Conservation (phyloP, 192 early-diverging fungal genomes). For the Gaertneriomyces sp. region DNA sequence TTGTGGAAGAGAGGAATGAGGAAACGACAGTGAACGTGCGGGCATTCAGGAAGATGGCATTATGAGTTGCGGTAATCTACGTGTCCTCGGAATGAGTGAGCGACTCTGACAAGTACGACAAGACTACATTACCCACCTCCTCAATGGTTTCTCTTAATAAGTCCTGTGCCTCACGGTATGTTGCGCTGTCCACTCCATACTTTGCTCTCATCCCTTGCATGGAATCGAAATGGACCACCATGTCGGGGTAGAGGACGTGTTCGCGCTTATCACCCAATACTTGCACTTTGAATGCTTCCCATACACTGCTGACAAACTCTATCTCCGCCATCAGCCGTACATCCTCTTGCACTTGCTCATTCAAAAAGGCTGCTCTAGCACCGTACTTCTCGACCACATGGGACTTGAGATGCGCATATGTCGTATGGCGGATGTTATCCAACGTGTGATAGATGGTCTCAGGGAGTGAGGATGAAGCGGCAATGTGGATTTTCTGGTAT, state of each 20-base stretch:
- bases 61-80: too few species aligned
- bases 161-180: too few species aligned
- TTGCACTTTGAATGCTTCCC: slow-evolving; percentile 17
- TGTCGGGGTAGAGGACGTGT: neutral
- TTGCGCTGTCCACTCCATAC: too few species aligned
- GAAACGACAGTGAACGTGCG: too few species aligned
- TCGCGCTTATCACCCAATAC: neutral
- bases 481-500: too few species aligned
- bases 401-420: slow-evolving; percentile 5
- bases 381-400: slow-evolving; percentile 21
- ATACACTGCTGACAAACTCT: slow-evolving; percentile 17
- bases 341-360: neutral
- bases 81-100: too few species aligned
- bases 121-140: too few species aligned
- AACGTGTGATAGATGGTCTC: slow-evolving; percentile 10
- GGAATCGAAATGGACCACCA: neutral
- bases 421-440: slow-evolving; percentile 6
- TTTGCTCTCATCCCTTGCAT: too few species aligned
- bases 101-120: too few species aligned
- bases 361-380: neutral
- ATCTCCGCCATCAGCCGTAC: slow-evolving; percentile 13
- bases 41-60: too few species aligned
- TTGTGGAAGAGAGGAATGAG: too few species aligned
- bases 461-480: neutral
- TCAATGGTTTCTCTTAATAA: too few species aligned